Base-by-base conservation (phyloP, 495 filamentous ascomycete species). In the Penicillium paxilli region DNA sequence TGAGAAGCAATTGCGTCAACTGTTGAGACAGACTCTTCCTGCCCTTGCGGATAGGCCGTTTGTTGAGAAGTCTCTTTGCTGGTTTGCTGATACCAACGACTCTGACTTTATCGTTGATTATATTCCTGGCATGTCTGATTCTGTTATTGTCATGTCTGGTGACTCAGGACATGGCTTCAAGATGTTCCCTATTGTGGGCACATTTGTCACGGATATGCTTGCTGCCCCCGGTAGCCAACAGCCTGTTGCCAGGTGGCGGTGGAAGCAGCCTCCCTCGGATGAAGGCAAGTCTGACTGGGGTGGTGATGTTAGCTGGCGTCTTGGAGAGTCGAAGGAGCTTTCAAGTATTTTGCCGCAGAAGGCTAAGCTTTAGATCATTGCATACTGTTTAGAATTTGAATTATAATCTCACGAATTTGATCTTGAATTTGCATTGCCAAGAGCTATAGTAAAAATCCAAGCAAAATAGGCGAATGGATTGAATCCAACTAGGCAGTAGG, bases 161-260 rank as follows among this genome's bases (percentile, higher is more conserved):
- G 80, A 81, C 45, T 80, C 77, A 17, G 80, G 74, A 4, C 80
- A 83, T 58, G 77, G 65, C 3, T 83, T 84, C 60, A 83, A 83
- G 66, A 80, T 83, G 76, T 65, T 83, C 33, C 82, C 82, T 1
- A 69, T 80, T 52, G 58, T 80, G 17, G 83, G 82, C 0, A 58
- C 65, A 17, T 80, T 74, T 70, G 74, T 83, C 14, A 58, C 55
- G 24, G 64, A 69, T 47, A 56, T 83, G 16, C 46, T 80, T 6
- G 62, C 65, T 49, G 57, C 55, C 5, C 16, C 47, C 2, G 52
- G 59, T 14, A 52, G 57, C 12, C 42, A 66, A 42, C 76, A 76
- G 59, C 26, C 54, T 23, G 41, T 68, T n/a, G 28, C 55, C 6
- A 62, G 75, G 17, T 82, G 79, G 78, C 51, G 66, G 42, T 80